Evolutionary conservation across 2,329 filamentous ascomycete genomes (phyloP).

Genomic region (Cladosporium sp.): DNA sequence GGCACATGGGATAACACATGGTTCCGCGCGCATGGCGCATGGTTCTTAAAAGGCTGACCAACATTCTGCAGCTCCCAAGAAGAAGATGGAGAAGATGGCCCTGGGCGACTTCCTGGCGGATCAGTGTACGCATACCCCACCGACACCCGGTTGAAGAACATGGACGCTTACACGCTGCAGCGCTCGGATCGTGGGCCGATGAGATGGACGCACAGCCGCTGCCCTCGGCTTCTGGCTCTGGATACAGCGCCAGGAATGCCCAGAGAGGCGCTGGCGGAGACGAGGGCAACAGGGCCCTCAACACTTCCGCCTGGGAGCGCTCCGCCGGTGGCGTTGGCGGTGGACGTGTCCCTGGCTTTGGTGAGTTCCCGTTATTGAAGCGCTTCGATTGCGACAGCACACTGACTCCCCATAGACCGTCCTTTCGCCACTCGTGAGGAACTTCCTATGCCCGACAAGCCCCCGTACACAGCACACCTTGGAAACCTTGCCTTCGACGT

Average conservation of each 20-base stretch:
- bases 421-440: constrained; percentile 56
- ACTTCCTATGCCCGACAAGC: constrained; percentile 81
- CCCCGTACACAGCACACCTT: constrained; percentile 90
- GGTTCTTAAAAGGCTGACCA: constrained; percentile 17
- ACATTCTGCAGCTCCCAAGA: constrained; percentile 54
- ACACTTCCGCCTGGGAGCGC: constrained; percentile 28
- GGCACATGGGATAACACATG: neutral
- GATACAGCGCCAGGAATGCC: constrained; percentile 16
- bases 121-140: constrained; percentile 54
- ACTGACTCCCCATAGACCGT: constrained; percentile 21
- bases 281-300: constrained; percentile 40
- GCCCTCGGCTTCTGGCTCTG: constrained; percentile 23
- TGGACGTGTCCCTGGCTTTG: constrained; percentile 10
- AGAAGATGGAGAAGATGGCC: constrained; percentile 94
- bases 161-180: constrained; percentile 36
- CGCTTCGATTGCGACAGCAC: constrained; percentile 4
- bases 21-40: neutral
- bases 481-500: constrained; percentile 97
- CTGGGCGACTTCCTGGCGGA: constrained; percentile 93
- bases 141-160: neutral
- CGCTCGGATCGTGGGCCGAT: constrained; percentile 92
- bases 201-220: constrained; percentile 67
- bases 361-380: neutral
- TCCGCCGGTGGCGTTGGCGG: constrained; percentile 26
- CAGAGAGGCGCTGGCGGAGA: constrained; percentile 20